Evolutionary conservation across 768 basidiomycete genomes (phyloP), one percentile per base, ranked within the genome.

Genomic region (Psilocybe subaeruginosa): DNA sequence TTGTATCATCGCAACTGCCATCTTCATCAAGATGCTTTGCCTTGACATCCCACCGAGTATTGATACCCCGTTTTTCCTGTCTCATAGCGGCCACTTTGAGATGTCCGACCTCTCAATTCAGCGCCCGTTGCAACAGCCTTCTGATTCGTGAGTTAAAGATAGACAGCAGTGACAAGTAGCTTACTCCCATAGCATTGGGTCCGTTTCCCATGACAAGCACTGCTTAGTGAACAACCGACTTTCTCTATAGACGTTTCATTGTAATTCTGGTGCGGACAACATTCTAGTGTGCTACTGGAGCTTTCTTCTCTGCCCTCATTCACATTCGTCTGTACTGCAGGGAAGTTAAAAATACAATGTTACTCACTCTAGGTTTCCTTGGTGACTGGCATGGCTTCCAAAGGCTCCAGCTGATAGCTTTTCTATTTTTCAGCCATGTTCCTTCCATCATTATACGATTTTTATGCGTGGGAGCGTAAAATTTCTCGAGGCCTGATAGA

Each of bases 1-100:
- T 35, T 33, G 66, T 66, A 53, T 56, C 63, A 51, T 66, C 51
- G 66, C 66, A 60, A 66, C 66, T 52, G 61, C 58, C 66, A 60
- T 64, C 52, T 35, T 54, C 50, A 39, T 53, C 61, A 61, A 53
- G 23, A 54, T 33, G 29, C 53, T 19, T 41, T 60, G 49, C 50
- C 54, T 43, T 46, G 54, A 55, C 54, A 43, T 29, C 53, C 35
- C n/a, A 4, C 33, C 39, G 33, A 54, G 35, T 41, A 43, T 55
- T 41, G 54, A 46, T 55, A 23, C 31, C 51, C 33, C 31, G 47
- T 49, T 35, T 50, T 37, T 17, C 31, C 51, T 53, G 51, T 53
- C 51, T 37, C n/a, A 17, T 33, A 39, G 41, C 30, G 33, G 49
- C 30, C n/a, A 53, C 33, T 33, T 7, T 53, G 31, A 30, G 27